A percentile compares a stretch with the other conserved stretches of the same genome.
Evolutionary conservation across 78 protist species (phyloP).

Genomic region (Acrasis kona): DNA sequence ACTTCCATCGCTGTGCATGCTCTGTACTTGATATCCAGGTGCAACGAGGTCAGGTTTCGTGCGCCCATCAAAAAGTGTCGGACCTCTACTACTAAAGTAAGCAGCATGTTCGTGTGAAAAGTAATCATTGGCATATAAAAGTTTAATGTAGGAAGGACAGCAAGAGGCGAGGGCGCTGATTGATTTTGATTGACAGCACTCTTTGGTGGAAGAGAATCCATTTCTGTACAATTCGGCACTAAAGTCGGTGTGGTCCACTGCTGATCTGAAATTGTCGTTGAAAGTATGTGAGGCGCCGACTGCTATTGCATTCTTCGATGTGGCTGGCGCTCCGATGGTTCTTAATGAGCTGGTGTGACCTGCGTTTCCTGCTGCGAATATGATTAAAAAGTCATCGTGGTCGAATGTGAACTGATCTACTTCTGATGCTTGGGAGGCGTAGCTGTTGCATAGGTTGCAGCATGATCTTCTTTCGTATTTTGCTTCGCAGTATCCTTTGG

Average conservation of each 20-base stretch:
- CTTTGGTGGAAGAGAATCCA: not conserved
- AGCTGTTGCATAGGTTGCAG: not conserved
- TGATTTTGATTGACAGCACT: no score
- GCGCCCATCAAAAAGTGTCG: conserved; percentile 16
- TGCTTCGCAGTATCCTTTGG: not conserved
- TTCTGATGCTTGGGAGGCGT: not conserved
- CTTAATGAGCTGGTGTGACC: not conserved
- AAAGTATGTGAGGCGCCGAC: conserved; percentile 11
- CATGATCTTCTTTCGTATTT: not conserved
- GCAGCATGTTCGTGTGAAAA: not conserved
- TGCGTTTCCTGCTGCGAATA: conserved; percentile 22
- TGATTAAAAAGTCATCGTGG: conserved; percentile 2
- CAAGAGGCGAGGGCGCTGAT: not conserved
- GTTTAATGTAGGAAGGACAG: not conserved
- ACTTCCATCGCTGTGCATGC: not conserved
- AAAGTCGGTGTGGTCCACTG: not conserved
- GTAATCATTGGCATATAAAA: not conserved
- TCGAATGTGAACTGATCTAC: conserved; percentile 1
- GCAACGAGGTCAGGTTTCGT: conserved; percentile 16
- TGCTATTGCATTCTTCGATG: conserved; percentile 17
- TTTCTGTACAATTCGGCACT: not conserved
- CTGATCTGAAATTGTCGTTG: not conserved
- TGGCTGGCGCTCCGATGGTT: conserved; percentile 4
- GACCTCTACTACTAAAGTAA: not conserved
- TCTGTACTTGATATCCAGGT: conserved; percentile 8